Base-by-base conservation (phyloP, 305 asterid species). In the Fraxinus sp. region DNA sequence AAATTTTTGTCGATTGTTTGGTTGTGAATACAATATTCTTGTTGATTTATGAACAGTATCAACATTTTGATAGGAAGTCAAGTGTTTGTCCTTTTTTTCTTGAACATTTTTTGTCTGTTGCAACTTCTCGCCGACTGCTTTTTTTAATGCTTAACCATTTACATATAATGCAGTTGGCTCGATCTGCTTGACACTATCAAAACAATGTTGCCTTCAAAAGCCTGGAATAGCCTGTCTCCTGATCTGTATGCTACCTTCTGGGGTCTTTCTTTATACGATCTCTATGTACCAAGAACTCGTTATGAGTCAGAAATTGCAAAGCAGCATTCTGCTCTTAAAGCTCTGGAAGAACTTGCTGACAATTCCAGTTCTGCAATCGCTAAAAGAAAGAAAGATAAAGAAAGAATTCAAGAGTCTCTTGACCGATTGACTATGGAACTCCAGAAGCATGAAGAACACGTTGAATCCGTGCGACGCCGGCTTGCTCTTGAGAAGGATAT, bases 211-310 rank as follows among this genome's bases (percentile, higher is more conserved):
- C 99, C 99, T 81, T 81, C 97, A 44, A 97, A 94, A 87, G 98
- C 99, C 78, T 97, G 99, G 99, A 97, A 97, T 87, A 97, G 99
- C 85, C 91, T 97, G 88, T 97, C 99, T 83, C 94, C 99, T 79
- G 99, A 97, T 88, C 90, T 97, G 64, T 97, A 95, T 88, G 97
- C 97, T 37, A 94, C 99, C 85, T 97, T 97, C 86, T 97, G 99
- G 99, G 98, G 99, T 90, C 98, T 97, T 84, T 92, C 98, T 24
- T 89, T 97, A 46, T 97, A 97, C 85, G 99, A 97, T 92, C 98
- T 97, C 83, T 91, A 95, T 86, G 98, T 95, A 80, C 99, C 99
- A 76, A 90, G 93, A 92, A 91, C 83, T 80, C 97, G 99, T 81
- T 97, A 97, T 66, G 93, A 93, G 85, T 94, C 95, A 87, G 99